Evolutionary conservation across 192 early-diverging fungal genomes (phyloP).

Genomic region (Coemansia sp.): DNA sequence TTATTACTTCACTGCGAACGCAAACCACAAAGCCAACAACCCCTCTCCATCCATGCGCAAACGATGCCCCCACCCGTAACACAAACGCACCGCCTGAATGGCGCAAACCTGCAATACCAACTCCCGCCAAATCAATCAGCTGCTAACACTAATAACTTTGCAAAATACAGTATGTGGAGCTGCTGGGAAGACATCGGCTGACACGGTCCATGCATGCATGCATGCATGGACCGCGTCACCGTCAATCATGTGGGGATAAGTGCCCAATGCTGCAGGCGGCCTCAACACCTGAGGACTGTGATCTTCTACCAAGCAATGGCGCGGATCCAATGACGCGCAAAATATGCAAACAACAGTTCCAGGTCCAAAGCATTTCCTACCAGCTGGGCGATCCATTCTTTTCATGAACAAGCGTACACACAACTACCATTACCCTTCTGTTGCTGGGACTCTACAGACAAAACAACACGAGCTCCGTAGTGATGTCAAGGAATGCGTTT

Average conservation of each 20-base stretch:
- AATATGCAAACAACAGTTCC: background rate
- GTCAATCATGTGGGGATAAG: background rate
- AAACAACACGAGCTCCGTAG: background rate
- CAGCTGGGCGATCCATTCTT: background rate
- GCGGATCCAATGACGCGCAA: background rate
- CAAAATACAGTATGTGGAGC: too few relatives aligned
- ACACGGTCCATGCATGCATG: slow-evolving; percentile 9
- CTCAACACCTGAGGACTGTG: background rate
- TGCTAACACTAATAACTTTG: too few relatives aligned
- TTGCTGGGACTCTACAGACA: background rate
- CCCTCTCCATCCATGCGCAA: too few relatives aligned
- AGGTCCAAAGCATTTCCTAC: background rate
- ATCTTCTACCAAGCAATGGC: background rate
- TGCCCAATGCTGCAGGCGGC: background rate
- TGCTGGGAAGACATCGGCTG: background rate
- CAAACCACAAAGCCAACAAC: too few relatives aligned
- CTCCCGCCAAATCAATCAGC: too few relatives aligned
- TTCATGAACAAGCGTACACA: background rate
- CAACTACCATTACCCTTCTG: background rate
- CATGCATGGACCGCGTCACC: background rate
- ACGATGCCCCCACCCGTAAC: too few relatives aligned
- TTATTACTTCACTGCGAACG: too few relatives aligned
- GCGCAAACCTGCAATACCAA: too few relatives aligned
- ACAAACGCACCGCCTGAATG: too few relatives aligned
- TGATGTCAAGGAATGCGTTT: background rate